These are phyloP conservation scores for Xylaria multiplex DNA, from an alignment of 2,329 filamentous ascomycete species.

Conservation along the genomic window DNA sequence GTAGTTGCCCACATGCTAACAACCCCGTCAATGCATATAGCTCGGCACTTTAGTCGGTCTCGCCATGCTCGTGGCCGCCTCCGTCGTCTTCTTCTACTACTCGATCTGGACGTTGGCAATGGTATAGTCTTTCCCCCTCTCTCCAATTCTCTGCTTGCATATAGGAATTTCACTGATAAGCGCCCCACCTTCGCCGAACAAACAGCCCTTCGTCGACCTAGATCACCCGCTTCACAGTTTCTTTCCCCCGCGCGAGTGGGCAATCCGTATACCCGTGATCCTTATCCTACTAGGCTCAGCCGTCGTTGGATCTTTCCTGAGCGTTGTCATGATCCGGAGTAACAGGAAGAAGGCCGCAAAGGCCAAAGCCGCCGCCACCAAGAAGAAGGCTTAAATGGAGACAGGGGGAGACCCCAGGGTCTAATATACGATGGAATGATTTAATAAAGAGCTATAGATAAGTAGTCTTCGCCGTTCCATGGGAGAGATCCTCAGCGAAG, in stretches of 20 bases:
- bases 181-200: conserved; percentile 15
- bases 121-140: conserved; percentile 64
- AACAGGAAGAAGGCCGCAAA: conserved; percentile 98
- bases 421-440: conserved; percentile 3
- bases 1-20: background rate
- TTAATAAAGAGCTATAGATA: background rate
- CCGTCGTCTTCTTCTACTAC: conserved; percentile 82
- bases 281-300: conserved; percentile 90
- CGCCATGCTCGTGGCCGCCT: conserved; percentile 74
- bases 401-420: background rate
- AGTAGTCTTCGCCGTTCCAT: background rate
- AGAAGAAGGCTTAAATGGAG: conserved; percentile 79
- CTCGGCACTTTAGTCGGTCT: conserved; percentile 84
- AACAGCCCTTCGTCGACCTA: conserved; percentile 93
- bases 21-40: conserved; percentile 57
- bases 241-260: conserved; percentile 98
- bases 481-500: background rate
- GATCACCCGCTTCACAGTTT: conserved; percentile 92
- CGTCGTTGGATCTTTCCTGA: conserved; percentile 94
- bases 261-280: conserved; percentile 97
- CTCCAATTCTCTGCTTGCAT: background rate
- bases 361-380: conserved; percentile 78
- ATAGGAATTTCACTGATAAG: conserved; percentile 7
- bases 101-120: conserved; percentile 97
- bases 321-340: conserved; percentile 98